phyloP scores from a whole-genome alignment of 164 flowering plant species.

The Houttuynia cordata region DNA sequence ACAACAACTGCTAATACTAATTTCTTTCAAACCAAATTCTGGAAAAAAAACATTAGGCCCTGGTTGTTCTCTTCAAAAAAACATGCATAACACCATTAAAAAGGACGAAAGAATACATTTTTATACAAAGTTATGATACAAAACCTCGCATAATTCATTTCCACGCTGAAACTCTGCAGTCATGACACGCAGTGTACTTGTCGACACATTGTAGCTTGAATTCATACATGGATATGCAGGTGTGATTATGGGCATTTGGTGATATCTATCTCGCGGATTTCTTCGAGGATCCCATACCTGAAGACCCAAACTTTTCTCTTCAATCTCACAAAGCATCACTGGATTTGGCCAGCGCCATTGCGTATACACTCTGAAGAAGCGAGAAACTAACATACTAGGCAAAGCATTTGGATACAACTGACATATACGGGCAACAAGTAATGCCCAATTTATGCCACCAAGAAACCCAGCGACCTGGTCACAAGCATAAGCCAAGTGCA shows the following conservation, averaged over 20 bases:
- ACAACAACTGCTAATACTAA: too few relatives aligned
- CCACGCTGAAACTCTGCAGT: slow-evolving; percentile 77
- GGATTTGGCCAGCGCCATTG: slow-evolving; percentile 67
- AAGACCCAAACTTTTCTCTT: slow-evolving; percentile 69
- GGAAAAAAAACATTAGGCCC: too few relatives aligned
- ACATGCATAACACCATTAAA: too few relatives aligned
- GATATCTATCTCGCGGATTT: slow-evolving; percentile 52
- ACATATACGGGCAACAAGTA: slow-evolving; percentile 53
- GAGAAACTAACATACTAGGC: slow-evolving; percentile 45
- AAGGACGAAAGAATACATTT: too few relatives aligned
- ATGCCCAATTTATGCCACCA: slow-evolving; percentile 58
- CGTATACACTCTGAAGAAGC: slow-evolving; percentile 48
- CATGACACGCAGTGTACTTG: slow-evolving; percentile 82
- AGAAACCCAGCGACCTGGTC: slow-evolving; percentile 47
- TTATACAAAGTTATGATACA: neutral
- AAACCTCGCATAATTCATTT: slow-evolving; percentile 71
- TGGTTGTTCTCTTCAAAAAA: too few relatives aligned
- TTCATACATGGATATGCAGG: slow-evolving; percentile 99
- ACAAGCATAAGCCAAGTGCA: slow-evolving; percentile 1
- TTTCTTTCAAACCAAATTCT: too few relatives aligned
- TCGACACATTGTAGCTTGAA: slow-evolving; percentile 91
- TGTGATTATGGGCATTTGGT: slow-evolving; percentile 90
- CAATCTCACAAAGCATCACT: slow-evolving; percentile 53
- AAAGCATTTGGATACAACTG: slow-evolving; percentile 56
- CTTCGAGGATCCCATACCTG: slow-evolving; percentile 88